Percentiles rank a stretch among this genome's conserved stretches.
Evolutionary conservation across 345 rosid species (phyloP).

Genomic region (Pistacia integerrima): DNA sequence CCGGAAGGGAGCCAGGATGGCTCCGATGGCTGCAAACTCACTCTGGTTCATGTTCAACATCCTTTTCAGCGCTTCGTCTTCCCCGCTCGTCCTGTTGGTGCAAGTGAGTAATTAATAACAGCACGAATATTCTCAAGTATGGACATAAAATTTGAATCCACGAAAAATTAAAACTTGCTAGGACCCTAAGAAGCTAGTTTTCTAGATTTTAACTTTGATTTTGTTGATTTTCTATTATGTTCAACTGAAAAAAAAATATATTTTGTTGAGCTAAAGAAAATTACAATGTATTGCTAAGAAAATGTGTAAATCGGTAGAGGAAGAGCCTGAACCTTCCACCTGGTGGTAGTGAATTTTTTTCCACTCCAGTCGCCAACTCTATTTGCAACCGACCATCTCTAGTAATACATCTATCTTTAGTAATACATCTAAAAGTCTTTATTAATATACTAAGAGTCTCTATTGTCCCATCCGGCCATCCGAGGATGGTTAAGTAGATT

Average conservation of each 20-base stretch:
- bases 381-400: slow-evolving; percentile 32
- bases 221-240: no score
- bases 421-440: no score
- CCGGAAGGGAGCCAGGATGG: not conserved
- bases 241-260: not conserved
- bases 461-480: no score
- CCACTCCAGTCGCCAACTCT: no score
- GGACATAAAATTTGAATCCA: no score
- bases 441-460: no score
- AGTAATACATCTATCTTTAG: no score
- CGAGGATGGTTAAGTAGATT: not conserved
- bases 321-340: slow-evolving; percentile 29
- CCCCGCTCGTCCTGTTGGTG: slow-evolving; percentile 54
- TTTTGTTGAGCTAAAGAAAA: no score
- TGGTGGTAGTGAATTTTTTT: slow-evolving; percentile 23
- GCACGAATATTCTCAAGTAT: not conserved
- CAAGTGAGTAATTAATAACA: slow-evolving; percentile 25
- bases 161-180: not conserved
- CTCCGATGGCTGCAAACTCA: not conserved
- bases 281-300: no score
- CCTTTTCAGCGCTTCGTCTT: slow-evolving; percentile 7
- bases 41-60: no score
- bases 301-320: not conserved
- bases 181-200: no score
- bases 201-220: not conserved